Base-by-base conservation (phyloP, 2,329 filamentous ascomycete genomes). In the Venturia nashicola region DNA sequence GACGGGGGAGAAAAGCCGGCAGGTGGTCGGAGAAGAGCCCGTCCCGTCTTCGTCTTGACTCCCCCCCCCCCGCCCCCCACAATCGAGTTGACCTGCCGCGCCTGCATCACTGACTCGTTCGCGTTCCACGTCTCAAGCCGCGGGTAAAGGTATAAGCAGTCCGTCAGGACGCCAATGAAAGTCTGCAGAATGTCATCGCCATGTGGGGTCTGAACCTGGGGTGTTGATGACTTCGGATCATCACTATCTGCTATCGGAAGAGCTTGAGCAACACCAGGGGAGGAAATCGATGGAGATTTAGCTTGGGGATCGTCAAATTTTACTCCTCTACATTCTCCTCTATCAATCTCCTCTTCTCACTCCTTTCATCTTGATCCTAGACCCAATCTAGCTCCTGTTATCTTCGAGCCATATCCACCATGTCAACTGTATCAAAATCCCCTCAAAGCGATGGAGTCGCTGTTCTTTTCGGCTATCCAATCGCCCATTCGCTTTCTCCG, bases 401-500 rank as follows among this genome's bases (percentile, higher is more conserved):
- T 36, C 6, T 16, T 16, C 20, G 3, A 32, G 1, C 7, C 16
- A 18, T 18, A 43, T 39, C 32, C n/a, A 43, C 5, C 42, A 62
- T 54, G 39, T 51, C 61, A 18, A n/a, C 34, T 1, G 46, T 39
- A 62, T 36, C 61, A 39, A 62, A 51, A 51, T 27, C 59, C 27
- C 20, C 23, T 27, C 34, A 60, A 12, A 42, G 59, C 59, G 62
- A 64, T 34, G 20, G 42, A 61, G 27, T 61, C 55, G 80, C 80
- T 66, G 83, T 83, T 67, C 78, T 84, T 27, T 83, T 83, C 66
- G 82, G 82, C 64, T 78, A 82, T 69, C 82, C 79, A 6, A 81
- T 84, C 57, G 76, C 81, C 44, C 82, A 84, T 68, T 83, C 81
- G 6, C 76, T 82, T 68, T 83, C 81, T 0, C 82, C 82, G 7